Evolutionary conservation across 352 stramenopile genomes (phyloP).

Genomic region (Globisporangium middletonii): DNA sequence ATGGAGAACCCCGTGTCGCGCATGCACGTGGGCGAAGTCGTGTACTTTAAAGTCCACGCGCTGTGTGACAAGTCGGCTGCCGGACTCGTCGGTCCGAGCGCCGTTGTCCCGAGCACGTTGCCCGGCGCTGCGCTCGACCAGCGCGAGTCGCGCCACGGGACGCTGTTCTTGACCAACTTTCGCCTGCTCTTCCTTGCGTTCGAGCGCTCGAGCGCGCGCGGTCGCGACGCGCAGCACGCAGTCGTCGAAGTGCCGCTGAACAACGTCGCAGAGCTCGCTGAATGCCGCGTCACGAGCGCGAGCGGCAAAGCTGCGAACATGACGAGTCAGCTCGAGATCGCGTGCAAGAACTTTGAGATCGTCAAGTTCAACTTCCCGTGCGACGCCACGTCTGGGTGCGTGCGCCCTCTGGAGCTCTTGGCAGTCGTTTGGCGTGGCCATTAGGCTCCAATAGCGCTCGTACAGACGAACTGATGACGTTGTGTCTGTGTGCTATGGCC

Average conservation of each 20-base stretch:
- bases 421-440: not conserved
- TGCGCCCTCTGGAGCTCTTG: not conserved
- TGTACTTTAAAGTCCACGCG: conserved; percentile 71
- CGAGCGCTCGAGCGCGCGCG: conserved; percentile 15
- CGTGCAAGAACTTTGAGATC: conserved; percentile 85
- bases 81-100: conserved; percentile 24
- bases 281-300: conserved; percentile 32
- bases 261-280: conserved; percentile 73
- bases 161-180: conserved; percentile 70
- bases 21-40: conserved; percentile 55
- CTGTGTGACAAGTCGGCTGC: conserved; percentile 55
- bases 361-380: conserved; percentile 72
- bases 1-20: conserved; percentile 54
- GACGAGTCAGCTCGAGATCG: conserved; percentile 71
- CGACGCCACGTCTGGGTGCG: conserved; percentile 48
- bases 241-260: conserved; percentile 62
- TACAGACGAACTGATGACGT: not conserved
- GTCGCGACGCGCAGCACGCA: conserved; percentile 26
- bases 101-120: not conserved
- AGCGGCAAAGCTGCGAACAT: conserved; percentile 17
- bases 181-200: conserved; percentile 71
- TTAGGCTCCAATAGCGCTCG: not conserved
- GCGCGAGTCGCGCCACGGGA: conserved; percentile 40
- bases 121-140: not conserved
- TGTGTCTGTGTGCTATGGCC: not conserved